Percentiles rank a stretch among this genome's conserved stretches.
Conservation (phyloP, 73 alveolate species). For the Paramecium biaurelia region DNA sequence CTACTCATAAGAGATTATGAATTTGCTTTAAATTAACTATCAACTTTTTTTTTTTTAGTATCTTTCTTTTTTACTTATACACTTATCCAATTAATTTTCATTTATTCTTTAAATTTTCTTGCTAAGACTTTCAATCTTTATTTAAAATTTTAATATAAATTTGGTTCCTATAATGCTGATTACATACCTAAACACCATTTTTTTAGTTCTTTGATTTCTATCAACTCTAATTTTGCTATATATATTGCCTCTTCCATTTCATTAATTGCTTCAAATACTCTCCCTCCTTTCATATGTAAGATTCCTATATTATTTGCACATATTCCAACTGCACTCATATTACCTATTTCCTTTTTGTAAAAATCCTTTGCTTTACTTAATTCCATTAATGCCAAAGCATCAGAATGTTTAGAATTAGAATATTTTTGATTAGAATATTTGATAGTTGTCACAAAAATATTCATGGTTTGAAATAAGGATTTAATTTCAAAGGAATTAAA, state of each 20-base stretch:
- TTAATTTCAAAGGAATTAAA: conserved; percentile 44
- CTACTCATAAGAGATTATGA: neutral
- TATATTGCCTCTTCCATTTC: conserved; percentile 50
- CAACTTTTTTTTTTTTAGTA: neutral
- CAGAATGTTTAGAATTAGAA: conserved; percentile 42
- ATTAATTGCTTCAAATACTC: conserved; percentile 48
- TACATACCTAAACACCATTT: conserved; percentile 24
- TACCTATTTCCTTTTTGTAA: conserved; percentile 42
- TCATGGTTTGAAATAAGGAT: conserved; percentile 43
- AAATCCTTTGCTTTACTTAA: conserved; percentile 41
- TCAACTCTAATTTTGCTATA: conserved; percentile 30
- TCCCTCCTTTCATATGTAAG: conserved; percentile 37
- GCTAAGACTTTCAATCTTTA: conserved; percentile 7
- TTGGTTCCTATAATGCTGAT: conserved; percentile 38
- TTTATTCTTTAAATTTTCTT: neutral
- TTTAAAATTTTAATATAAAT: conserved; percentile 28
- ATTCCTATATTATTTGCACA: conserved; percentile 54
- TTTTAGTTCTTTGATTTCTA: conserved; percentile 28
- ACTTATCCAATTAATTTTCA: conserved; percentile 17
- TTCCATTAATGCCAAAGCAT: conserved; percentile 50
- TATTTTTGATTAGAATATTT: conserved; percentile 39
- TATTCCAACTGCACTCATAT: conserved; percentile 52
- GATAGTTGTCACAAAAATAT: conserved; percentile 17
- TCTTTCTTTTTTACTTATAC: neutral
- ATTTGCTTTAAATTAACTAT: neutral